Base-by-base conservation (phyloP, 352 stramenopile genomes). In the Peronospora destructor region DNA sequence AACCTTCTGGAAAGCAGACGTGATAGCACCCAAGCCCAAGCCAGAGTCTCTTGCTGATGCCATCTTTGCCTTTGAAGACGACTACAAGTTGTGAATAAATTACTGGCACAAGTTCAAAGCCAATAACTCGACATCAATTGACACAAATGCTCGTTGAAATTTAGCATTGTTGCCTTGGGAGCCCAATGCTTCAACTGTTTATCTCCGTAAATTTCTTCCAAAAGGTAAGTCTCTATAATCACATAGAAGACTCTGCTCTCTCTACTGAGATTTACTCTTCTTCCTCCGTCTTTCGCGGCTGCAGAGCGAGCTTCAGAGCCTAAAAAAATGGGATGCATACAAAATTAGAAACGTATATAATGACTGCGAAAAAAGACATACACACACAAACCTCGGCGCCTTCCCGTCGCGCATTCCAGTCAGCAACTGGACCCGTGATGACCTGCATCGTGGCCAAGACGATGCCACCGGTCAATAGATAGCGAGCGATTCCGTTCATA, bases 401-500 rank as follows among this genome's bases (percentile, higher is more conserved):
- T 49, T 85, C 76, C 56, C 74, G 71, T 74, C 79, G 74, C 28
- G 79, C 73, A 54, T 87, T 86, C 73, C 76, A 87, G 70, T 90
- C 74, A 16, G 79, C 70, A 12, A 87, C 19, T 11, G 79, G 76
- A 23, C 79, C 76, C 4, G 68, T 64, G 43, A 87, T 66, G 57
- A 86, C 53, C 62, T 90, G 71, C 54, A 68, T 77, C n/a, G 72
- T 70, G 32, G 76, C 76, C 54, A 84, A 61, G 60, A 84, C 71
- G 53, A 90, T 54, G 34, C 76, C 79, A 49, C 76, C 68, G 9
- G 76, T 71, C 51, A 90, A 72, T 56, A 87, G 47, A 55, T 82
- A 90, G 60, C 76, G 79, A 61, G 73, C 66, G 45, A 84, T 68
- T 66, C 76, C 74, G 60, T 87, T 84, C 79, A 90, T 90, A 17